A percentile compares a stretch with the other conserved stretches of the same genome.
These are phyloP conservation scores for Blastobotrys muscicola DNA, from an alignment of 805 yeast species.

Conservation along the genomic window DNA sequence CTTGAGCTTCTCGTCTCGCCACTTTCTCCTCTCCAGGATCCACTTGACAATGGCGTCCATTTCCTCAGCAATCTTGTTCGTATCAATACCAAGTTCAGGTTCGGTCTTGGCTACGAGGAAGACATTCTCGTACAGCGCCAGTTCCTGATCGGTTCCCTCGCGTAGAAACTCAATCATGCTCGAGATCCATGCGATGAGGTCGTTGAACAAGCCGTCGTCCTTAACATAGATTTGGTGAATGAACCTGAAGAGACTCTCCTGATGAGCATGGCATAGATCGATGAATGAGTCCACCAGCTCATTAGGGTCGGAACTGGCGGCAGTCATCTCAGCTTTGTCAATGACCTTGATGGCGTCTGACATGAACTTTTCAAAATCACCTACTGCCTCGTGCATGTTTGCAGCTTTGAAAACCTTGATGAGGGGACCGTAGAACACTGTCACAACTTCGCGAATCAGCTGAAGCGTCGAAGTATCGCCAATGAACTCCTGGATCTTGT, in stretches of 20 bases:
- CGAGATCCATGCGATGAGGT: constrained; percentile 66
- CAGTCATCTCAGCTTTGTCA: constrained; percentile 38
- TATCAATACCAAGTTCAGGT: constrained; percentile 14
- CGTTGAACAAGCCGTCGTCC: constrained; percentile 66
- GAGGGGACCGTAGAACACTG: constrained; percentile 66
- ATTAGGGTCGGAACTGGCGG: constrained; percentile 41
- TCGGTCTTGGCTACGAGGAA: constrained; percentile 10
- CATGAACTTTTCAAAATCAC: constrained; percentile 56
- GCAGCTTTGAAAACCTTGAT: constrained; percentile 60
- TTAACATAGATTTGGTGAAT: constrained; percentile 73
- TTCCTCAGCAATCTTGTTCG: constrained; percentile 29
- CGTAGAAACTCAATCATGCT: constrained; percentile 54
- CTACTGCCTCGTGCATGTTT: constrained; percentile 53
- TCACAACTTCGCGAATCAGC: constrained; percentile 61
- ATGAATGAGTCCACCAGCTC: constrained; percentile 63
- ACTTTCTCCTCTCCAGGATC: constrained; percentile 30
- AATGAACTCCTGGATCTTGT: constrained; percentile 68
- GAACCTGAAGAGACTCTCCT: constrained; percentile 61
- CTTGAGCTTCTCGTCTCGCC: constrained; percentile 18
- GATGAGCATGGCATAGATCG: constrained; percentile 59
- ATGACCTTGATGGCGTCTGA: constrained; percentile 53
- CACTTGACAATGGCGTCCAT: constrained; percentile 31
- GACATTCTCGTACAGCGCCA: constrained; percentile 34
- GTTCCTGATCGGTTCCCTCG: constrained; percentile 39
- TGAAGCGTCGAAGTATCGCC: constrained; percentile 74